Evolutionary conservation across 2,329 filamentous ascomycete species (phyloP), one percentile per base, ranked within the genome.

Genomic region (Fusarium beomiforme): DNA sequence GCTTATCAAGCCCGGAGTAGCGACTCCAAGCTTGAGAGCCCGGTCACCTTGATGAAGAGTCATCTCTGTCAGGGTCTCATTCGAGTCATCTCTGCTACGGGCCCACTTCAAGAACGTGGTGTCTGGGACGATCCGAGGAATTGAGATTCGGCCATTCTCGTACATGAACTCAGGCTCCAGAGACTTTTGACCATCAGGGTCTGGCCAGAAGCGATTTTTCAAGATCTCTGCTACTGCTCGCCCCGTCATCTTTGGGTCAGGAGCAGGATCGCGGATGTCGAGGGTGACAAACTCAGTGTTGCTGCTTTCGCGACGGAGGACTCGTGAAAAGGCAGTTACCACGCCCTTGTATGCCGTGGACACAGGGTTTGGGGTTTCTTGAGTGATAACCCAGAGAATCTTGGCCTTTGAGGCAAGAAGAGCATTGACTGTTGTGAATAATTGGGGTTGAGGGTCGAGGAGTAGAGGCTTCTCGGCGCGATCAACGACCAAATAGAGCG

Each of bases 221-320:
- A 59, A 29, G 9, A 41, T 13, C 12, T 19, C 34, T 3, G 34
- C 7, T 3, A 59, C 19, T 11, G 36, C 19, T 2, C 16, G 16
- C 11, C 42, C 36, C 1, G 23, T 23, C 7, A n/a, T 2, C 13
- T 24, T 17, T 0, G 34, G 23, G 13, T 16, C 8, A 1, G 9
- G 29, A 23, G 23, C 53, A 29, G 42, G 21, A 24, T 62, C 42
- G 8, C 29, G 42, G 9, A 62, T 49, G 9, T 62, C 59, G 13
- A 62, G 34, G 4, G 42, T 59, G 29, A 59, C 19, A 6, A 62
- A 24, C 5, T 12, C 59, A 11, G 34, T 47, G 23, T 59, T 59
- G 26, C 59, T 53, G 23, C 59, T 62, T 34, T 62, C 59, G 12
- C 59, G 59, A 17, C 53, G 53, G 9, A 62, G 29, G 19, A 62